phyloP scores from a whole-genome alignment of 176 grass and related monocot species.

The Phyllostachys edulis region DNA sequence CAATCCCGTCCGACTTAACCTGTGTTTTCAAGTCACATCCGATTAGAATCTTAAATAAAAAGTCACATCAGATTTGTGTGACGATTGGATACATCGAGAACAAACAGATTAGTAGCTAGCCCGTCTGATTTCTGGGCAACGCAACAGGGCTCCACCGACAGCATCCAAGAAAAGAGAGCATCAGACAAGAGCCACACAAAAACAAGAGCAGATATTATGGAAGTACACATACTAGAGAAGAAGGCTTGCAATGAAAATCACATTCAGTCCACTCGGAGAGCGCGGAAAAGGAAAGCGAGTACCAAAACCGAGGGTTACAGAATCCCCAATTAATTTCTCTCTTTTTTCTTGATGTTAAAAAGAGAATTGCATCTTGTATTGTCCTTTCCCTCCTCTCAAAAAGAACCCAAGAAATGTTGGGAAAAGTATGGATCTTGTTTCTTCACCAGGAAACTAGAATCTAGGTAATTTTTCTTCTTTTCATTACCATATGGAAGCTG shows the following conservation, averaged over 20 bases:
- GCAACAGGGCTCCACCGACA: neutral
- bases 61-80: neutral
- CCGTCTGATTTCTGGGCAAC: neutral
- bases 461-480: neutral
- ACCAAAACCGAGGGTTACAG: neutral
- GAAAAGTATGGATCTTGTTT: slow-evolving; percentile 19
- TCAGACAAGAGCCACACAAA: neutral
- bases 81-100: too few species aligned
- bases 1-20: neutral
- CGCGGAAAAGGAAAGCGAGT: neutral
- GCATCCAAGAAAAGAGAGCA: neutral
- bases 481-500: slow-evolving; percentile 2
- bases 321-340: neutral
- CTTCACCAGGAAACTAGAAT: slow-evolving; percentile 26
- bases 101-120: neutral
- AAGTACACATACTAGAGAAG: neutral
- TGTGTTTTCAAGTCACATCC: neutral
- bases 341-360: slow-evolving; percentile 2
- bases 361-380: slow-evolving; percentile 23
- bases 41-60: neutral
- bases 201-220: neutral
- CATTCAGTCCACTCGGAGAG: neutral
- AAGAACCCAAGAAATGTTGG: slow-evolving; percentile 26
- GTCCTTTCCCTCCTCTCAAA: neutral
- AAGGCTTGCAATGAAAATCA: neutral